Conservation (phyloP, 805 yeast species). For the Grigorovia jiainica region DNA sequence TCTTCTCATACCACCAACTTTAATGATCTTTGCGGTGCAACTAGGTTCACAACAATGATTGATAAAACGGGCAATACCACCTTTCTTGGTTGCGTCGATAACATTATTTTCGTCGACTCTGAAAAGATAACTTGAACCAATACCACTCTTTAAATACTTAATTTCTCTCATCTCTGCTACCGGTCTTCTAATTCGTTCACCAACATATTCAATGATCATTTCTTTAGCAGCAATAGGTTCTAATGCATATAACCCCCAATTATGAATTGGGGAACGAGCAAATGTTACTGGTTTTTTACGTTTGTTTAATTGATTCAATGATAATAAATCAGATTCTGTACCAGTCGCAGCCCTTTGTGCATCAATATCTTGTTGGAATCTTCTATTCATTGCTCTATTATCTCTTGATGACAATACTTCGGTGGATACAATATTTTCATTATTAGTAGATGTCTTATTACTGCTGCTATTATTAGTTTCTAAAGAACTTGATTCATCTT, state of each 20-base stretch:
- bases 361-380: conserved; percentile 82
- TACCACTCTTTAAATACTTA: conserved; percentile 78
- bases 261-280: conserved; percentile 93
- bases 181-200: conserved; percentile 86
- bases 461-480: conserved; percentile 9
- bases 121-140: conserved; percentile 89
- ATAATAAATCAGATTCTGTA: conserved; percentile 69
- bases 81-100: conserved; percentile 93
- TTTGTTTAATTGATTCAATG: conserved; percentile 78
- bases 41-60: conserved; percentile 97
- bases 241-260: conserved; percentile 95
- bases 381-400: conserved; percentile 76
- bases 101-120: conserved; percentile 90
- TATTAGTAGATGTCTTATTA: background rate
- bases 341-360: conserved; percentile 72
- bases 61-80: conserved; percentile 94
- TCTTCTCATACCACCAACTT: conserved; percentile 87
- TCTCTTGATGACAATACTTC: conserved; percentile 66
- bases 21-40: conserved; percentile 92
- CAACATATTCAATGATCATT: conserved; percentile 97
- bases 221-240: conserved; percentile 94
- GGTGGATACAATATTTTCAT: conserved; percentile 5
- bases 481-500: conserved; percentile 14
- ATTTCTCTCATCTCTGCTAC: conserved; percentile 90
- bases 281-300: conserved; percentile 92